Conservation (phyloP, 1,284 basidiomycete genomes). For the Melanopsichium pennsylvanicum region DNA sequence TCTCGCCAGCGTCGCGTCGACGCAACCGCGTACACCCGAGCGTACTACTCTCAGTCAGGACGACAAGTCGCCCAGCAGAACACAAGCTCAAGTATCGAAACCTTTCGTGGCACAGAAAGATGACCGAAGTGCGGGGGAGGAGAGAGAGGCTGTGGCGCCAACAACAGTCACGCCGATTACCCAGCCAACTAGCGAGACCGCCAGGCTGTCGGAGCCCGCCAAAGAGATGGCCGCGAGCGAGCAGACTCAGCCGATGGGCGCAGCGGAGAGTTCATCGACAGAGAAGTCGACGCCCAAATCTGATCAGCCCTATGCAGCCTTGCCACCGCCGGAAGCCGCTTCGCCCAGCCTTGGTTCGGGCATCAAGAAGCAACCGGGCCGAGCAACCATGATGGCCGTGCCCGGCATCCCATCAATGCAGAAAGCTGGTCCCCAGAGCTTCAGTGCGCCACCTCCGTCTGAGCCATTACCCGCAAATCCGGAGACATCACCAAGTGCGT, state of each 20-base stretch:
- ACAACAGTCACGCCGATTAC: no score
- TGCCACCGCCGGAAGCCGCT: neutral
- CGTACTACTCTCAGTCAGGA: neutral
- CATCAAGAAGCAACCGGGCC: constrained; percentile 51
- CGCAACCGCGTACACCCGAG: constrained; percentile 11
- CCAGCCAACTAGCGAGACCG: neutral
- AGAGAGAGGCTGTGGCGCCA: no score
- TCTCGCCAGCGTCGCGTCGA: neutral
- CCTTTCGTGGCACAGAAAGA: neutral
- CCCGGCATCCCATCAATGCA: constrained; percentile 58
- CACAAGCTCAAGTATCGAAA: neutral
- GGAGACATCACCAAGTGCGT: constrained; percentile 26
- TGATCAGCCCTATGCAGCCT: constrained; percentile 4
- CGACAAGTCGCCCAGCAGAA: neutral
- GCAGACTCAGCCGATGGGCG: no score
- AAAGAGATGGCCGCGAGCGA: neutral
- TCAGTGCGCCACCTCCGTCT: constrained; percentile 41
- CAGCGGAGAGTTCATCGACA: neutral
- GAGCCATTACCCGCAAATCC: constrained; percentile 3
- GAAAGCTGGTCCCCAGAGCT: constrained; percentile 51
- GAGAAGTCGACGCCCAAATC: neutral
- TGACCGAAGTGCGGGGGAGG: neutral
- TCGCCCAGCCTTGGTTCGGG: constrained; percentile 22
- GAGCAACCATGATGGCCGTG: constrained; percentile 59
- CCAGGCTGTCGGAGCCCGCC: no score